A percentile compares a stretch with the other conserved stretches of the same genome.
Conservation (phyloP, 139 green algal species). For the Zygnema circumcarinatum region DNA sequence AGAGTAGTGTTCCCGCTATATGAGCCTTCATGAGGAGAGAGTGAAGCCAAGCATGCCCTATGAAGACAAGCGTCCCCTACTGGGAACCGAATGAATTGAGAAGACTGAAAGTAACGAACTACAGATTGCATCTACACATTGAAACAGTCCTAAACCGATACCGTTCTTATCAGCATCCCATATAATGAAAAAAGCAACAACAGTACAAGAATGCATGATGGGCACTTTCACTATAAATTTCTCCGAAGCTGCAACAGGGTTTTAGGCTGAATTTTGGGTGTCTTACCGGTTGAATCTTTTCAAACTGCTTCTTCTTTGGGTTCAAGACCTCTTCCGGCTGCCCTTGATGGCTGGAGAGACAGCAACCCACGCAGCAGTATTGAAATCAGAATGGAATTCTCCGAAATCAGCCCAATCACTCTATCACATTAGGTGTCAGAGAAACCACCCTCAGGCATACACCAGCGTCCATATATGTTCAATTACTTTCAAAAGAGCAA, state of each 20-base stretch:
- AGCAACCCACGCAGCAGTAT: background rate
- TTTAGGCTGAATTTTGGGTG: background rate
- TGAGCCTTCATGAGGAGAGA: too few relatives aligned
- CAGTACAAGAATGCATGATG: background rate
- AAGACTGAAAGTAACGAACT: background rate
- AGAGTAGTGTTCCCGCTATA: background rate
- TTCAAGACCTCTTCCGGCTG: slow-evolving; percentile 58
- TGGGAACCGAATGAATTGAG: too few relatives aligned
- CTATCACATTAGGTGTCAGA: too few relatives aligned
- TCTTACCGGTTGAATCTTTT: slow-evolving; percentile 75
- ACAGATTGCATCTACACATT: background rate
- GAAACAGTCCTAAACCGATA: background rate
- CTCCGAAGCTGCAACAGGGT: background rate
- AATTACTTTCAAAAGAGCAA: too few relatives aligned
- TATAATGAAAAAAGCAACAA: background rate
- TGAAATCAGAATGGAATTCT: slow-evolving; percentile 1
- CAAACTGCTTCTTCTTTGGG: slow-evolving; percentile 91
- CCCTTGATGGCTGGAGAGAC: slow-evolving; percentile 33
- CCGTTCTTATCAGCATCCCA: slow-evolving; percentile 9
- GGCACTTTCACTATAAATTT: background rate
- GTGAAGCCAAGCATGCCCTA: too few relatives aligned
- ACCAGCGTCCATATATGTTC: too few relatives aligned
- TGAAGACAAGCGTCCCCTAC: too few relatives aligned
- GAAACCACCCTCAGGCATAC: too few relatives aligned
- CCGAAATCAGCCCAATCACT: too few relatives aligned